Percentiles rank a stretch among this genome's conserved stretches.
phyloP scores from a whole-genome alignment of 441 rosid genomes.

The Dalechampia spathulata region DNA sequence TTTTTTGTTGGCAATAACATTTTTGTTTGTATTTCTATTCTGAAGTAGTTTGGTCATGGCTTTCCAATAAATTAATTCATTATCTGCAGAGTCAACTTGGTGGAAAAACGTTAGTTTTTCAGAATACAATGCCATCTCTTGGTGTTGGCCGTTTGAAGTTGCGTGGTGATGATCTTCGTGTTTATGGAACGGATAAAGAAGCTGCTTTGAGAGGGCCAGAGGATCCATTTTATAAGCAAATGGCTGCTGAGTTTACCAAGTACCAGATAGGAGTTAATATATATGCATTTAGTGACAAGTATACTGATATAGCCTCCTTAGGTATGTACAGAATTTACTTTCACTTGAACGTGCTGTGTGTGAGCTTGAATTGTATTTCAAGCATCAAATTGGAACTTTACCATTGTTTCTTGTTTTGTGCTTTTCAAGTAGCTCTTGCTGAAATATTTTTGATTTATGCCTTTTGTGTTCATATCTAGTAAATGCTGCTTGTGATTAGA shows the following conservation, averaged over 20 bases:
- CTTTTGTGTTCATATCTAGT: too few relatives aligned
- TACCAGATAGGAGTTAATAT: slow-evolving; percentile 87
- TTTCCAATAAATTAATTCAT: slow-evolving; percentile 8
- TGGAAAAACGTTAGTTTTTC: slow-evolving; percentile 87
- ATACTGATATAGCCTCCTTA: slow-evolving; percentile 90
- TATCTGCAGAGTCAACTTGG: slow-evolving; percentile 87
- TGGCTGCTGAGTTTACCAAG: slow-evolving; percentile 99
- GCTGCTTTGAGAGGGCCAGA: slow-evolving; percentile 76
- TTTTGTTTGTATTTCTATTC: slow-evolving; percentile 6
- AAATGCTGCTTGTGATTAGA: too few relatives aligned
- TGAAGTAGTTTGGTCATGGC: slow-evolving; percentile 14
- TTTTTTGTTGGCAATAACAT: neutral
- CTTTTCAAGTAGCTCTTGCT: too few relatives aligned
- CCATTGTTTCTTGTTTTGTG: too few relatives aligned
- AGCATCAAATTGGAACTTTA: too few relatives aligned
- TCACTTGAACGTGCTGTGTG: neutral
- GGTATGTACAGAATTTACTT: slow-evolving; percentile 44
- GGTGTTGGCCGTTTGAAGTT: slow-evolving; percentile 93
- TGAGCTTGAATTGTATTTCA: too few relatives aligned
- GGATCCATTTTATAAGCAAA: slow-evolving; percentile 91
- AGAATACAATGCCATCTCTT: slow-evolving; percentile 89
- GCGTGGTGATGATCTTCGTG: slow-evolving; percentile 95
- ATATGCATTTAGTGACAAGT: slow-evolving; percentile 90
- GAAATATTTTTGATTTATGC: too few relatives aligned
- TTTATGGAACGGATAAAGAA: slow-evolving; percentile 97